A percentile compares a stretch with the other conserved stretches of the same genome.
Conservation (phyloP, 306 rosid genomes). For the Luffa aegyptiaca region DNA sequence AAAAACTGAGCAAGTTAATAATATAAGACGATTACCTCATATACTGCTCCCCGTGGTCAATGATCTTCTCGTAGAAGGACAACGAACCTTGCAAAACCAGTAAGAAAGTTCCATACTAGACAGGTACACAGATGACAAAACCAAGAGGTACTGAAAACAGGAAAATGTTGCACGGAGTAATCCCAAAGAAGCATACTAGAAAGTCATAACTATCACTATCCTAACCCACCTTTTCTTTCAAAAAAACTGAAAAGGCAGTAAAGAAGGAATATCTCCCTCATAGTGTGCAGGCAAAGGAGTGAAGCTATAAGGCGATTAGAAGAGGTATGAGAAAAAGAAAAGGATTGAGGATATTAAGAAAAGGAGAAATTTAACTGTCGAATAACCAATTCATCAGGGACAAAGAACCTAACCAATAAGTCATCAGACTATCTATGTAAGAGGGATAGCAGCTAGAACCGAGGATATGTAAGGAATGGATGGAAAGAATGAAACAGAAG, state of each 20-base stretch:
- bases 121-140: neutral
- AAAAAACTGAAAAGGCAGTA: slow-evolving; percentile 14
- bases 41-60: neutral
- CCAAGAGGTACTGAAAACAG: neutral
- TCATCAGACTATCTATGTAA: slow-evolving; percentile 2
- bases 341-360: neutral
- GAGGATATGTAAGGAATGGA: neutral
- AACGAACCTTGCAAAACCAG: neutral
- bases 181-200: neutral
- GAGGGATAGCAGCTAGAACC: neutral
- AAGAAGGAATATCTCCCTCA: neutral
- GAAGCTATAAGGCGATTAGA: neutral
- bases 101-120: neutral
- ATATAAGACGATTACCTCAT: neutral
- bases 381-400: slow-evolving; percentile 3
- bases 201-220: neutral
- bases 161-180: neutral
- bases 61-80: neutral
- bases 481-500: slow-evolving; percentile 8
- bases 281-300: slow-evolving; percentile 4
- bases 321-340: neutral
- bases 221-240: slow-evolving; percentile 6
- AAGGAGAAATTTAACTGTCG: neutral
- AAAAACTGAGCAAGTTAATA: no score
- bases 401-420: slow-evolving; percentile 7